These are phyloP conservation scores for Cladosporium cucumerinum DNA, from an alignment of 2,329 filamentous ascomycete species.

Conservation along the genomic window DNA sequence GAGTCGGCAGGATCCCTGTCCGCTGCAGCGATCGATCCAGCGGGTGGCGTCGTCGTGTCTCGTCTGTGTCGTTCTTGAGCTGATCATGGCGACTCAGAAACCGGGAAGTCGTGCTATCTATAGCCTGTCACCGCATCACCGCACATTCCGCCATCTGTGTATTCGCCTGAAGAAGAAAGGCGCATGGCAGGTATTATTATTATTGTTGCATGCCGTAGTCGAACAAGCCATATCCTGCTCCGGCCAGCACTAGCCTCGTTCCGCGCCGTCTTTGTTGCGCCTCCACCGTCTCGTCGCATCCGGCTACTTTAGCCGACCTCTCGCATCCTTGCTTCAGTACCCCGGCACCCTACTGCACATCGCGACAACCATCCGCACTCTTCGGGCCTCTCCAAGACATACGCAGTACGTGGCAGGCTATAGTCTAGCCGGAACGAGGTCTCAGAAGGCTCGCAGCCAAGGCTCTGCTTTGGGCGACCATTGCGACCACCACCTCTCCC, in stretches of 20 bases:
- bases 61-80: not conserved
- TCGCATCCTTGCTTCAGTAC: not conserved
- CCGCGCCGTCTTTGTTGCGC: slow-evolving; percentile 7
- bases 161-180: not conserved
- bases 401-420: not conserved
- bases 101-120: not conserved
- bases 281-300: not conserved
- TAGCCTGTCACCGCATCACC: not conserved
- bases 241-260: not conserved
- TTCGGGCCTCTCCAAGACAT: not conserved
- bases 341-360: slow-evolving; percentile 4
- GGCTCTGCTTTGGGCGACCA: slow-evolving; percentile 8
- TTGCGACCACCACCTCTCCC: not conserved
- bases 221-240: not conserved
- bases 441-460: not conserved
- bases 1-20: slow-evolving; percentile 1
- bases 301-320: slow-evolving; percentile 8
- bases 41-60: not conserved
- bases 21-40: not conserved
- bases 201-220: not conserved
- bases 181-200: not conserved
- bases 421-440: not conserved
- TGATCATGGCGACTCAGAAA: not conserved
- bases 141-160: not conserved
- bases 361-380: not conserved